A percentile compares a stretch with the other conserved stretches of the same genome.
phyloP scores from a whole-genome alignment of 139 green algal genomes.

The Chlorella sp. region DNA sequence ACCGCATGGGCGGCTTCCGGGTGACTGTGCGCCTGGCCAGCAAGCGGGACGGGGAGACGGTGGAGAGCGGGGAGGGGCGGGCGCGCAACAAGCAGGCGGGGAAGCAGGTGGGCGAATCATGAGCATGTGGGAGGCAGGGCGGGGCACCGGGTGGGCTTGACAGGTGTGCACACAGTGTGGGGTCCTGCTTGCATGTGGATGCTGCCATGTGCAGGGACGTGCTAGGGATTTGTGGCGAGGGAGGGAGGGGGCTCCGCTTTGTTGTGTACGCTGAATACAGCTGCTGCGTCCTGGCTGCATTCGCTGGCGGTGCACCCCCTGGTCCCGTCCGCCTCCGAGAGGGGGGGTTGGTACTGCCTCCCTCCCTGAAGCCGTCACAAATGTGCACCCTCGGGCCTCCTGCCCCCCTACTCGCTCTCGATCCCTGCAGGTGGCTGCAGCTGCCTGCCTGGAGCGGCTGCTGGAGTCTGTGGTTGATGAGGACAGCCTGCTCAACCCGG shows the following conservation, averaged over 20 bases:
- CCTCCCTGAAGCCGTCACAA: neutral
- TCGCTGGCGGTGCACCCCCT: neutral
- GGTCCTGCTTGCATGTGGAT: neutral
- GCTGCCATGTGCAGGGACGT: neutral
- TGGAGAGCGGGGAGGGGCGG: neutral
- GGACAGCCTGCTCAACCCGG: neutral
- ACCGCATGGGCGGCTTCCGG: neutral
- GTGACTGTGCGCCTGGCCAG: conserved; percentile 6
- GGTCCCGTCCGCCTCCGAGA: too few relatives aligned
- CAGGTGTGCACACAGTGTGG: neutral
- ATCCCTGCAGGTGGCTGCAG: neutral
- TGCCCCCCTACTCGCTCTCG: too few relatives aligned
- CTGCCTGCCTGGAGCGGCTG: conserved; percentile 1
- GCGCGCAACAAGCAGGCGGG: conserved; percentile 36
- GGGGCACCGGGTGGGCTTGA: neutral
- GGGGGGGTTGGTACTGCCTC: too few relatives aligned
- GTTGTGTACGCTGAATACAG: neutral
- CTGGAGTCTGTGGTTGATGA: neutral
- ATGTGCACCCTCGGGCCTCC: too few relatives aligned
- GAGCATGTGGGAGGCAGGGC: neutral
- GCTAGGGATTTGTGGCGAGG: too few relatives aligned
- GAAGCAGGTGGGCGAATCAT: conserved; percentile 7
- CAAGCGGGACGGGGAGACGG: conserved; percentile 11
- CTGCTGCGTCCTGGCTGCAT: neutral
- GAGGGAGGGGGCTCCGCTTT: neutral